Evolutionary conservation across 139 green algal genomes (phyloP).

Genomic region (Chlorella sp.): DNA sequence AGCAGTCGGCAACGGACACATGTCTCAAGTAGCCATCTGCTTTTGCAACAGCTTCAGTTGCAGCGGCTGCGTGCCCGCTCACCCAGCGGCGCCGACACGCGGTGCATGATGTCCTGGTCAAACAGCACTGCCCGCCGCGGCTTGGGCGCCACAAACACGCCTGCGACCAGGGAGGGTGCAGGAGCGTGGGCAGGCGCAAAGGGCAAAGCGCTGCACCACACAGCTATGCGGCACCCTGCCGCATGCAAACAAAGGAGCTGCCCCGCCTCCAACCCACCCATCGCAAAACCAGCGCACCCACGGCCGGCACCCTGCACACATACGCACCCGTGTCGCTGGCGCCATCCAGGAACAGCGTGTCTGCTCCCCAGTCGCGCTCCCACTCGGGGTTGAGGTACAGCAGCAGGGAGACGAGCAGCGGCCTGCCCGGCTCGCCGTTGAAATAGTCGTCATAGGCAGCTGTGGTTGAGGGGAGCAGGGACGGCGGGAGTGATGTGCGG

Average conservation of each 20-base stretch:
- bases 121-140: constrained; percentile 53
- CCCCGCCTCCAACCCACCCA: too few species aligned
- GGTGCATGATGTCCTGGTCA: constrained; percentile 75
- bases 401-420: constrained; percentile 84
- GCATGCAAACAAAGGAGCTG: neutral
- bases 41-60: neutral
- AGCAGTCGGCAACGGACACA: too few species aligned
- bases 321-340: constrained; percentile 30
- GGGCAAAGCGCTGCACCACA: neutral
- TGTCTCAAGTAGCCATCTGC: too few species aligned
- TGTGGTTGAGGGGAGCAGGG: neutral
- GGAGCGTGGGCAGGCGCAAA: neutral
- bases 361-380: constrained; percentile 71
- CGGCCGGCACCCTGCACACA: neutral
- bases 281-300: neutral
- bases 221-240: neutral
- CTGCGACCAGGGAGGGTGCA: constrained; percentile 37
- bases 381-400: constrained; percentile 85
- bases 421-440: constrained; percentile 82
- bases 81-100: constrained; percentile 48
- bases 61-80: neutral
- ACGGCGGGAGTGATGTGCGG: neutral
- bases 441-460: constrained; percentile 72
- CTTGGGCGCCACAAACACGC: constrained; percentile 75
- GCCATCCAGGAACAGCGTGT: constrained; percentile 88